Evolutionary conservation across 2,329 filamentous ascomycete genomes (phyloP).

Genomic region (Fusarium caatingaense): DNA sequence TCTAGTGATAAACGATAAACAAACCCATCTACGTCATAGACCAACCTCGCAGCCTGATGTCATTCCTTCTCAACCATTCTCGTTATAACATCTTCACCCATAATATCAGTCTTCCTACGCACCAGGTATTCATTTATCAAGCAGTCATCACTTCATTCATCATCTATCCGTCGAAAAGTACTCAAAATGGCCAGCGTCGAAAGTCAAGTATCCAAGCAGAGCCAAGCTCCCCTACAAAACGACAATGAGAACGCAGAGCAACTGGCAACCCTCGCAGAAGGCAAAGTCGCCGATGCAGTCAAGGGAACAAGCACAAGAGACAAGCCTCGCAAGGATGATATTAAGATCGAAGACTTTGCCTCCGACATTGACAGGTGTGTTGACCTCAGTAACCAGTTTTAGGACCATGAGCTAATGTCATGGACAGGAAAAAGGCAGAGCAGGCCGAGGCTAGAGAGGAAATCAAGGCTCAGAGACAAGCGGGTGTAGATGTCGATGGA

Average conservation of each 20-base stretch:
- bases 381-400: neutral
- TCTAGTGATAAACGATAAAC: slow-evolving; percentile 1
- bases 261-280: slow-evolving; percentile 37
- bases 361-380: slow-evolving; percentile 35
- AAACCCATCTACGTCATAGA: slow-evolving; percentile 31
- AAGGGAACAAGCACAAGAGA: slow-evolving; percentile 30
- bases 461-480: slow-evolving; percentile 33
- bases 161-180: neutral
- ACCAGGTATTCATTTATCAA: neutral
- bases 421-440: slow-evolving; percentile 35
- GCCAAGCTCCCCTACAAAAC: slow-evolving; percentile 24
- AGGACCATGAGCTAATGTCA: neutral
- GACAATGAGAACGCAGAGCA: slow-evolving; percentile 40
- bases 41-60: slow-evolving; percentile 22
- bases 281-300: slow-evolving; percentile 39
- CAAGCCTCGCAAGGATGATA: slow-evolving; percentile 30
- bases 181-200: slow-evolving; percentile 22
- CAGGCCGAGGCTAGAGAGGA: slow-evolving; percentile 35
- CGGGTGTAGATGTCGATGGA: slow-evolving; percentile 37
- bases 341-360: slow-evolving; percentile 35
- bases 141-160: neutral
- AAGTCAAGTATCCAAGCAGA: slow-evolving; percentile 20
- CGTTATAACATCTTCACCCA: neutral
- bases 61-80: slow-evolving; percentile 6
- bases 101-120: neutral